Evolutionary conservation across 305 asterid genomes (phyloP), one percentile per base, ranked within the genome.

Genomic region (Ruellia speciosa): DNA sequence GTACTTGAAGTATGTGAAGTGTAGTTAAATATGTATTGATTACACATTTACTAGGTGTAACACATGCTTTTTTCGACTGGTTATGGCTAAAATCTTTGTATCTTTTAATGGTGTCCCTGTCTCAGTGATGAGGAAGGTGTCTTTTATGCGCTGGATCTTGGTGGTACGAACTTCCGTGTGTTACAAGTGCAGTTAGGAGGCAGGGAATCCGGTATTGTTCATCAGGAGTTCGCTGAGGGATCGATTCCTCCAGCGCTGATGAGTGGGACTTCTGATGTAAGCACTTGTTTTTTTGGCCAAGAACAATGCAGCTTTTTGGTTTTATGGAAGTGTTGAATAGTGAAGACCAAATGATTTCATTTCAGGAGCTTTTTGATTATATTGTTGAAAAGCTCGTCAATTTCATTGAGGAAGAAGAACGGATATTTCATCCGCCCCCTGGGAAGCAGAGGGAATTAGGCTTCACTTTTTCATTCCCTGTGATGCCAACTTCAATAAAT

Each of bases 111-210:
- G 46, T 41, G 39, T 41, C 16, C 12, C 47, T n/a, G n/a, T n/a
- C 41, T 48, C 58, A 89, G 97, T 24, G 81, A 84, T 15, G 97
- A 89, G 79, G 77, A 79, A 50, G 95, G 97, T 17, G 86, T 82
- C 43, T 89, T 63, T 71, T 89, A 89, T 72, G 92, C 94, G 6
- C 67, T 89, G 71, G 97, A 88, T 77, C 92, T 88, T 40, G 97
- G 97, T 52, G 97, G 97, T 19, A 88, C 97, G 46, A 88, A 88
- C 61, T 88, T 88, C 70, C 87, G 97, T 15, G 95, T 88, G 40
- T 64, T 88, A 72, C 77, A 95, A 45, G 94, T 88, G 28, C 77
- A 86, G 31, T 75, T 86, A 62, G 94, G 86, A 20, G 97, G 97
- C 18, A 76, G 64, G 60, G 77, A 58, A 49, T 73, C 67, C 0